These are phyloP conservation scores for Thermothielavioides terrestris DNA, from an alignment of 495 filamentous ascomycete genomes.

Conservation along the genomic window DNA sequence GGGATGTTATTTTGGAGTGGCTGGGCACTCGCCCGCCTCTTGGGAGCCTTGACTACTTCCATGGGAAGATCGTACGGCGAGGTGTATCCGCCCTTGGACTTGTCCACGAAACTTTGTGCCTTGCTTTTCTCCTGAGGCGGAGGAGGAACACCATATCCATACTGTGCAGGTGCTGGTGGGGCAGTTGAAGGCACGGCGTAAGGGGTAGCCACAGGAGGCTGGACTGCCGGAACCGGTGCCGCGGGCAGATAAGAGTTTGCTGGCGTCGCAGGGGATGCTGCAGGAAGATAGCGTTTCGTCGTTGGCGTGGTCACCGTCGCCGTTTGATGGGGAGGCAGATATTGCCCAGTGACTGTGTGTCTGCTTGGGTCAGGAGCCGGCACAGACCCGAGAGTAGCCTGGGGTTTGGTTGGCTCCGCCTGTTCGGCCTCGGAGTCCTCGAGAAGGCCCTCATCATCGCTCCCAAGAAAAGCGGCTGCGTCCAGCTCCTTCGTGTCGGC, in stretches of 20 bases:
- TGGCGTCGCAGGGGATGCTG: constrained; percentile 20
- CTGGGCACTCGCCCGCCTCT: constrained; percentile 45
- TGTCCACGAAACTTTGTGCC: constrained; percentile 76
- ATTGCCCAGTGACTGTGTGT: constrained; percentile 23
- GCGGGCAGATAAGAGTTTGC: constrained; percentile 30
- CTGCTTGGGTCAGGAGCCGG: constrained; percentile 4
- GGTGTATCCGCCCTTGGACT: constrained; percentile 79
- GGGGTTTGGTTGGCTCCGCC: constrained; percentile 10
- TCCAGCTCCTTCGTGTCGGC: constrained; percentile 36
- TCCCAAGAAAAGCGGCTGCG: constrained; percentile 51
- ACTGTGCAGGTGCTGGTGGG: constrained; percentile 35
- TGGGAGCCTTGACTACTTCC: constrained; percentile 61
- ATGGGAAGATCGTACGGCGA: constrained; percentile 94
- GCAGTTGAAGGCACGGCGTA: constrained; percentile 29
- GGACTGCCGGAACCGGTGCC: constrained; percentile 15
- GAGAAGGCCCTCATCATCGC: constrained; percentile 67
- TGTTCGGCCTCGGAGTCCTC: constrained; percentile 42
- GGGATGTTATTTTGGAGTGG: constrained; percentile 26
- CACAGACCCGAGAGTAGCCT: constrained; percentile 5
- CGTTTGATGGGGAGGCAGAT: constrained; percentile 24
- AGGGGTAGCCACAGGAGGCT: constrained; percentile 24
- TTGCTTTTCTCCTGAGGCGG: constrained; percentile 40
- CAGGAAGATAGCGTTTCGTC: constrained; percentile 18
- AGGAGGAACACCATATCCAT: constrained; percentile 36
- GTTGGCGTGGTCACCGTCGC: neutral